Evolutionary conservation across 1,139 yeast genomes (phyloP).

Genomic region (Blastobotrys apis): DNA sequence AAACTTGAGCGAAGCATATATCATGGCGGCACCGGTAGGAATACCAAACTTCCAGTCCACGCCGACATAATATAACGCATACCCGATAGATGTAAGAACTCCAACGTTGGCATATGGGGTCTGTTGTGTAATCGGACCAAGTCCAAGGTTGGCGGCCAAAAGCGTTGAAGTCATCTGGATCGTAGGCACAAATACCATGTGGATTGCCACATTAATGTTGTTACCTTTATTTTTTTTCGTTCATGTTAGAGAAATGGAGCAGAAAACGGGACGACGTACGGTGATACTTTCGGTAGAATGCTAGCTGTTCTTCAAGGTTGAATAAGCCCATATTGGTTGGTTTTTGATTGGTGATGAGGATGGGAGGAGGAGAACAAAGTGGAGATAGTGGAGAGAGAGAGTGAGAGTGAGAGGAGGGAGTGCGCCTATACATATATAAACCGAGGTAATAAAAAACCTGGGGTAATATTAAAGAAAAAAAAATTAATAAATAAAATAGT

Average conservation of each 20-base stretch:
- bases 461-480: not conserved
- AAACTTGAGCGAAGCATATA: conserved; percentile 27
- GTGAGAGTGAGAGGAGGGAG: not conserved
- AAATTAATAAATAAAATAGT: too few relatives aligned
- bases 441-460: not conserved
- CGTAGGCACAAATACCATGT: conserved; percentile 72
- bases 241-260: not conserved
- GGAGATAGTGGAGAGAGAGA: too few relatives aligned
- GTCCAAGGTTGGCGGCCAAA: conserved; percentile 36
- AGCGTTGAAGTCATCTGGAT: conserved; percentile 57
- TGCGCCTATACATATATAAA: not conserved
- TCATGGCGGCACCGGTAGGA: conserved; percentile 38
- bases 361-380: not conserved
- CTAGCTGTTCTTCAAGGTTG: conserved; percentile 62
- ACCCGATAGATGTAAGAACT: conserved; percentile 38
- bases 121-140: conserved; percentile 21
- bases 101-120: conserved; percentile 43
- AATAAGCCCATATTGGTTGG: conserved; percentile 33
- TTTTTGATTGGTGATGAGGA: not conserved
- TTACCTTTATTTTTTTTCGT: conserved; percentile 12
- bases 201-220: conserved; percentile 66
- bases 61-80: conserved; percentile 42
- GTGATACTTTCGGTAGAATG: conserved; percentile 83
- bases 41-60: conserved; percentile 44
- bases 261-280: conserved; percentile 20